Base-by-base conservation (phyloP, 2,329 filamentous ascomycete species). In the Penicillium sp. region DNA sequence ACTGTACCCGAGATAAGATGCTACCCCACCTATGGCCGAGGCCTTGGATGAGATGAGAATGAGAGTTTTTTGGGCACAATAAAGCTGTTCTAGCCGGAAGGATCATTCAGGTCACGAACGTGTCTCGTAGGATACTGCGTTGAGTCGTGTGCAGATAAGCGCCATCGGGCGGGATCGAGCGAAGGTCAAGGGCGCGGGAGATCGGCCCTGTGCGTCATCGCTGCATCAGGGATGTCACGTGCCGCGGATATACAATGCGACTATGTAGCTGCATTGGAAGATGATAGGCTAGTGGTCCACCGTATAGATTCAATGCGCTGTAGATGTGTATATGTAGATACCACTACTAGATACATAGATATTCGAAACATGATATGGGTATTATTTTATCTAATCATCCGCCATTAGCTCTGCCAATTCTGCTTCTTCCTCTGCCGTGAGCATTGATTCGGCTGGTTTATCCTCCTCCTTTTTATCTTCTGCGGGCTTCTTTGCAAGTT, bases 381-480 rank as follows among this genome's bases (percentile, higher is more conserved):
- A 58, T 61, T 50, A 45, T 12, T 50, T 45, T 13, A 25, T 49
- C 58, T 54, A 64, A 47, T 81, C 78, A 54, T 89, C 85, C 49
- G 85, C 89, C 88, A 99, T 88, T 66, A 99, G 72, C 56, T 91
- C 93, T 12, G 89, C 91, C 56, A 99, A 76, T 69, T 97, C 93
- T 4, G 87, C 86, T 70, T 97, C 92, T 68, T 99, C 93, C 60
- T 97, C 92, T 11, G 82, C 86, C 4, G 90, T 95, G 70, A 96
- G 74, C 64, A 74, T 67, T 5, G 76, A 74, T 46, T 79, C 78
- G 44, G 73, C 54, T 50, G 74, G 69, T 27, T 75, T 69, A 44
- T 73, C 70, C 43, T 74, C 65, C 37, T 75, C 71, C 44, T 75
- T 70, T 42, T 75, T 64, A 43, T 75, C 69, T 49, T 74, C 73